A percentile compares a stretch with the other conserved stretches of the same genome.
These are phyloP conservation scores for Arthrobotrys pseudoclavata DNA, from an alignment of 2,329 filamentous ascomycete genomes.

Conservation along the genomic window DNA sequence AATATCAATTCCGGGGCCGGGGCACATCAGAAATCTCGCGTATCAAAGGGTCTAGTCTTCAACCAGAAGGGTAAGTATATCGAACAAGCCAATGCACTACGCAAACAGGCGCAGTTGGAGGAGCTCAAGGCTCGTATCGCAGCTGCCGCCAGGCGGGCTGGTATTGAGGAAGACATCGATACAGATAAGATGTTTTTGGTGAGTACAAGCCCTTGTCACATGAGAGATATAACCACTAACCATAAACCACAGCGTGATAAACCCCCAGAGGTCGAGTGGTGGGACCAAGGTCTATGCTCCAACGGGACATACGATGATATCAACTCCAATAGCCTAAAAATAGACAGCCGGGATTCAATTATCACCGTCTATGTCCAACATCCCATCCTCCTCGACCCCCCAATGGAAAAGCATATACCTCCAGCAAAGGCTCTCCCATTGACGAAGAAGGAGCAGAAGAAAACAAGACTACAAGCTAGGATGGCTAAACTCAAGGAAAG, in stretches of 20 bases:
- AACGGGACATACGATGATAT: slow-evolving; percentile 81
- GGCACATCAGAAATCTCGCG: slow-evolving; percentile 73
- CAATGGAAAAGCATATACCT: slow-evolving; percentile 86
- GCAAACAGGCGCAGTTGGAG: slow-evolving; percentile 88
- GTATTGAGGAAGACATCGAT: slow-evolving; percentile 90
- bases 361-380: slow-evolving; percentile 93
- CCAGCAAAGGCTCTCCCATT: slow-evolving; percentile 90
- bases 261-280: slow-evolving; percentile 95
- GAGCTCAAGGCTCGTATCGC: slow-evolving; percentile 95
- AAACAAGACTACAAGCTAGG: slow-evolving; percentile 87
- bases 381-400: slow-evolving; percentile 88
- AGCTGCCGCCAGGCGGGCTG: slow-evolving; percentile 86
- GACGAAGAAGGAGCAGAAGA: slow-evolving; percentile 90
- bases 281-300: slow-evolving; percentile 89
- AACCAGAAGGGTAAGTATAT: slow-evolving; percentile 98
- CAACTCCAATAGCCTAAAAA: slow-evolving; percentile 77
- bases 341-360: slow-evolving; percentile 83
- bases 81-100: slow-evolving; percentile 88
- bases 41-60: slow-evolving; percentile 84
- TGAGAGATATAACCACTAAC: slow-evolving; percentile 21
- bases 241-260: slow-evolving; percentile 68
- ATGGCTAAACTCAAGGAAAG: slow-evolving; percentile 95
- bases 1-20: slow-evolving; percentile 73
- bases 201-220: neutral
- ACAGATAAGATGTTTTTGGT: slow-evolving; percentile 91